phyloP scores from a whole-genome alignment of 164 flowering plant species.

The Vitis rotundifolia region DNA sequence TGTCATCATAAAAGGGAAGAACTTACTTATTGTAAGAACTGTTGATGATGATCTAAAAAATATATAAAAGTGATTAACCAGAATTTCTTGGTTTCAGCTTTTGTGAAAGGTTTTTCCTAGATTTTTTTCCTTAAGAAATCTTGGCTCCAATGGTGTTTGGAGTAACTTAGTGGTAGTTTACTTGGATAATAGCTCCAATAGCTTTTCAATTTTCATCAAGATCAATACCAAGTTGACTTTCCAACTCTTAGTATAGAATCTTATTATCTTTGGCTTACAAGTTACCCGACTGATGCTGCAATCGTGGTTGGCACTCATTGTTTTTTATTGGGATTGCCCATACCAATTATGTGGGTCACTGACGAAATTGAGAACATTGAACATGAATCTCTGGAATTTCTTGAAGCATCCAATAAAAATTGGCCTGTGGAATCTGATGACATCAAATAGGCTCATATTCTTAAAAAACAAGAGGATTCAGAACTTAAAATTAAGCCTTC shows the following conservation, averaged over 20 bases:
- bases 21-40: too few relatives aligned
- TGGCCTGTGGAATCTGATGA: constrained; percentile 13
- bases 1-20: too few relatives aligned
- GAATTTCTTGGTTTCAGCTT: too few relatives aligned
- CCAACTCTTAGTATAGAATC: constrained; percentile 37
- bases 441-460: not conserved
- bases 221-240: constrained; percentile 71
- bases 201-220: too few relatives aligned
- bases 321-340: constrained; percentile 44
- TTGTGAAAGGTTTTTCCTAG: too few relatives aligned
- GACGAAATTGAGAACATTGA: constrained; percentile 19
- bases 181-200: too few relatives aligned
- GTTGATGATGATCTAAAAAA: too few relatives aligned
- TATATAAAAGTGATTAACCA: too few relatives aligned
- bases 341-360: constrained; percentile 54
- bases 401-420: constrained; percentile 3
- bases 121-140: too few relatives aligned
- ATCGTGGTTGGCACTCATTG: constrained; percentile 11
- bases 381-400: constrained; percentile 10
- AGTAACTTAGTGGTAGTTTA: too few relatives aligned
- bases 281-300: constrained; percentile 18
- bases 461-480: not conserved
- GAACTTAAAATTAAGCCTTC: constrained; percentile 19
- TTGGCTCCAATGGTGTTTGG: too few relatives aligned
- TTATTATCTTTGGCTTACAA: constrained; percentile 17